Evolutionary conservation across 2,329 filamentous ascomycete species (phyloP).

Genomic region (Clonostachys rhizophaga): DNA sequence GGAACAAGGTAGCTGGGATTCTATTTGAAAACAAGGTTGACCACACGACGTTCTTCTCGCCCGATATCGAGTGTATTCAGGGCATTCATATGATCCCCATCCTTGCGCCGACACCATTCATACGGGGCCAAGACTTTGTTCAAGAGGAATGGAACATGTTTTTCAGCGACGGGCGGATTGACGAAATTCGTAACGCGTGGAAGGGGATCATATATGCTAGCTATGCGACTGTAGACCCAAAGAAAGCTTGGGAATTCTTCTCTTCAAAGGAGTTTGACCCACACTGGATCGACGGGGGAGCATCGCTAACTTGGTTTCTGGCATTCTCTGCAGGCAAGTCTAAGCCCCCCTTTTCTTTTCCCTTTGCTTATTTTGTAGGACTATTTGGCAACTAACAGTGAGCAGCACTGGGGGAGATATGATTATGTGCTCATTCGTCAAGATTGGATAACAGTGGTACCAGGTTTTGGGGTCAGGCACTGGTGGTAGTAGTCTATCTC

Average conservation of each 20-base stretch:
- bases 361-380: neutral
- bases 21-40: slow-evolving; percentile 95
- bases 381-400: neutral
- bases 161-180: slow-evolving; percentile 65
- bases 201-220: slow-evolving; percentile 81
- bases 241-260: slow-evolving; percentile 72
- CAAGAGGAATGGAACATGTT: slow-evolving; percentile 76
- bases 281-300: slow-evolving; percentile 74
- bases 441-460: too few species aligned
- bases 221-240: slow-evolving; percentile 70
- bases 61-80: slow-evolving; percentile 64
- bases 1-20: slow-evolving; percentile 69
- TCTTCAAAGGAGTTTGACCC: slow-evolving; percentile 58
- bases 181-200: slow-evolving; percentile 72
- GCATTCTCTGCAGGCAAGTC: slow-evolving; percentile 59
- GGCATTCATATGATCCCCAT: slow-evolving; percentile 84
- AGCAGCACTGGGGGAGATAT: neutral
- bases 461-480: too few species aligned
- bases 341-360: neutral
- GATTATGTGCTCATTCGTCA: neutral
- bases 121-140: slow-evolving; percentile 67
- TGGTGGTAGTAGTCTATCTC: too few species aligned
- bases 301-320: slow-evolving; percentile 80
- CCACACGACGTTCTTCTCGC: slow-evolving; percentile 85
- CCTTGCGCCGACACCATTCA: slow-evolving; percentile 62